Evolutionary conservation across 2,329 filamentous ascomycete genomes (phyloP).

Genomic region (Trichoderma arundinaceum): DNA sequence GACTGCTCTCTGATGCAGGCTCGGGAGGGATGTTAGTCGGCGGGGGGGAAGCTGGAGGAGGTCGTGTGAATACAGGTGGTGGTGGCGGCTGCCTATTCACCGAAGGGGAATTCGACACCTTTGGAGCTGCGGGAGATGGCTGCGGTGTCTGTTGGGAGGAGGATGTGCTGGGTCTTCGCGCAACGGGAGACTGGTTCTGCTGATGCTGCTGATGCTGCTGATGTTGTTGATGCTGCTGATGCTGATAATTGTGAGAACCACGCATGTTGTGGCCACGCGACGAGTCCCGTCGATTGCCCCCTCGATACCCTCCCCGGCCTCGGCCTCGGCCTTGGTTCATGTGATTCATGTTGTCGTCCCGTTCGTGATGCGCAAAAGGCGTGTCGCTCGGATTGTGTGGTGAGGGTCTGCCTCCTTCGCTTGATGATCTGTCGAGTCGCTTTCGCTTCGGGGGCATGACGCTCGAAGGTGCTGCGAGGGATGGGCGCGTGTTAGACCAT

Average conservation of each 20-base stretch:
- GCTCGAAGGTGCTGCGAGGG: conserved; percentile 34
- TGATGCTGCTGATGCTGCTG: conserved; percentile 25
- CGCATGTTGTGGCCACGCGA: conserved; percentile 46
- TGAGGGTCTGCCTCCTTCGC: conserved; percentile 61
- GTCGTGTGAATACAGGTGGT: conserved; percentile 35
- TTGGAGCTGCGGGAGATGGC: conserved; percentile 35
- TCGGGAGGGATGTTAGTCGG: conserved; percentile 36
- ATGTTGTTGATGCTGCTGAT: conserved; percentile 10
- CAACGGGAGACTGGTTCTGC: conserved; percentile 34
- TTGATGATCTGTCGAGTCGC: conserved; percentile 57
- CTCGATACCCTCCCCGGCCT: conserved; percentile 54
- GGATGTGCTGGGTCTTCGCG: conserved; percentile 35
- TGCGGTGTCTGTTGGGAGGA: conserved; percentile 33
- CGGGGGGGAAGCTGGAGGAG: conserved; percentile 36
- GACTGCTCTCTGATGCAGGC: conserved; percentile 39
- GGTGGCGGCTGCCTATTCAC: conserved; percentile 35
- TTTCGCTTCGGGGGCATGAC: conserved; percentile 66
- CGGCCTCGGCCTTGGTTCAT: conserved; percentile 51
- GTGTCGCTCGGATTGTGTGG: conserved; percentile 67
- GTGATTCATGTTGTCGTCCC: conserved; percentile 54
- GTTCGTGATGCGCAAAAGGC: conserved; percentile 62
- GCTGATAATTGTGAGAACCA: conserved; percentile 36
- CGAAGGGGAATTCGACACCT: conserved; percentile 34
- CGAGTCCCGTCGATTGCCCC: conserved; percentile 60
- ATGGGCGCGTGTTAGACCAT: conserved; percentile 43